Evolutionary conservation across 306 rosid genomes (phyloP), one percentile per base, ranked within the genome.

Genomic region (Pachyrhizus erosus): DNA sequence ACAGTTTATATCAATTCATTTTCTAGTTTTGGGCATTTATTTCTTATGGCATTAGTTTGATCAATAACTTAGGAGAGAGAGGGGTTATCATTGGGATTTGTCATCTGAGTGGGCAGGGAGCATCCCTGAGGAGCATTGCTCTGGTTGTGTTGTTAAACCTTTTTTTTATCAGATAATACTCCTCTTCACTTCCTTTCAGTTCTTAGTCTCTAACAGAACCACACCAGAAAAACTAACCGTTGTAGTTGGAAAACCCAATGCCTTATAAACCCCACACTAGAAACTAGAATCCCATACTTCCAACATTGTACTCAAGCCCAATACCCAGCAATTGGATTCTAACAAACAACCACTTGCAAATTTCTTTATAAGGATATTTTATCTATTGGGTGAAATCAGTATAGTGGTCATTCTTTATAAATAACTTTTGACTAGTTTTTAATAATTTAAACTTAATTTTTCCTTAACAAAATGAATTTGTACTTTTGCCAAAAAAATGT

Each of bases 331-430:
- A 58, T 58, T 24, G n/a, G 39, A 62, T 62, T 8, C 31, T 10
- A 55, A 8, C 20, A 27, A 73, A 33, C 42, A 54, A 29, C 29
- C 14, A 13, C 23, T 75, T 4, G 2, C 6, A 54, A 74, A 75
- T 21, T 75, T 75, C 69, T 33, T 73, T 67, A 52, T 13, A 52
- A 9, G 34, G 78, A 43, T 79, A 54, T 69, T 69, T 69, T 55
- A 66, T 79, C 21, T 57, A 42, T 55, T 18, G 14, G 39, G n/a
- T 42, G 39, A 78, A 70, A 80, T 57, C 33, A n/a, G n/a, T n/a
- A n/a, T 54, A 52, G 52, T 6, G 46, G 15, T 14, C 76, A 37
- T 26, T 55, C 46, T 33, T 49, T 52, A 39, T 27, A 64, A 11
- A 34, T 65, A 33, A 20, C 12, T 65, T 78, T 48, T 20, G 51